Conservation (phyloP, 331 rosid genomes). For the Pyrus hybrid region DNA sequence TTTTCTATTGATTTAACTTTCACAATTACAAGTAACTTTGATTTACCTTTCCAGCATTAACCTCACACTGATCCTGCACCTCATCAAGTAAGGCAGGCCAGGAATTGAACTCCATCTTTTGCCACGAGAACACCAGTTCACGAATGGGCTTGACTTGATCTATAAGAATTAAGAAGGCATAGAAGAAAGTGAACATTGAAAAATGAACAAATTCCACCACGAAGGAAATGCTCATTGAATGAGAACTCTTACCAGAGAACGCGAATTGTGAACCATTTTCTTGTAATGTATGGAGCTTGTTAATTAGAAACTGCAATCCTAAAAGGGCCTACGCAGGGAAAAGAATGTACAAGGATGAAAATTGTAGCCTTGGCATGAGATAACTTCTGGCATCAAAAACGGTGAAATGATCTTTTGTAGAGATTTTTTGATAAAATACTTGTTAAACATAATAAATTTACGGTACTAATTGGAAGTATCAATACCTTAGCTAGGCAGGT, state of each 20-base stretch:
- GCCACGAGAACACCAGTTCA: slow-evolving; percentile 58
- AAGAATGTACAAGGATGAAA: background rate
- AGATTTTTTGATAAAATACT: background rate
- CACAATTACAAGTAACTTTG: background rate
- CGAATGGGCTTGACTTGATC: slow-evolving; percentile 52
- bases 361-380: background rate
- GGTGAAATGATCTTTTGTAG: background rate
- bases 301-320: slow-evolving; percentile 74
- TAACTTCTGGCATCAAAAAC: background rate
- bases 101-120: slow-evolving; percentile 60
- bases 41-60: slow-evolving; percentile 71
- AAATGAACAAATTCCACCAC: background rate
- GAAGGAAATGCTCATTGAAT: background rate
- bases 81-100: slow-evolving; percentile 86
- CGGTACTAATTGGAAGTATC: background rate
- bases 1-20: background rate
- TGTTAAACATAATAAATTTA: background rate
- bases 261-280: slow-evolving; percentile 63
- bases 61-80: slow-evolving; percentile 66
- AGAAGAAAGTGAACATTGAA: slow-evolving; percentile 2
- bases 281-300: slow-evolving; percentile 44
- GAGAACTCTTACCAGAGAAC: slow-evolving; percentile 37
- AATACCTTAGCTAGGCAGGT: slow-evolving; percentile 79
- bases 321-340: slow-evolving; percentile 55
- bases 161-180: slow-evolving; percentile 20